Percentiles rank a stretch among this genome's conserved stretches.
phyloP scores from a whole-genome alignment of 2,329 filamentous ascomycete genomes.

The Clarireedia homoeocarpa region DNA sequence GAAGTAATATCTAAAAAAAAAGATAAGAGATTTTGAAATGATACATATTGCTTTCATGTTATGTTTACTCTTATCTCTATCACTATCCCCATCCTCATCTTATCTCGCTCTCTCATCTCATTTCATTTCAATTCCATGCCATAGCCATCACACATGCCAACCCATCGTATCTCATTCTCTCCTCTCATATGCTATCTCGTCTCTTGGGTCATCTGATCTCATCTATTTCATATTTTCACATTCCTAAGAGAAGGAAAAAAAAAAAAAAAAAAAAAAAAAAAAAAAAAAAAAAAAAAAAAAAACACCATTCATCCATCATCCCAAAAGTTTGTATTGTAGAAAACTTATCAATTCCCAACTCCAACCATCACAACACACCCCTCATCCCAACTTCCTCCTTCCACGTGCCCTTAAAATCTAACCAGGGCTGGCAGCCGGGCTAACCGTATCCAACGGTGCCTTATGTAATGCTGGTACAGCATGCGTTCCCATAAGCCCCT shows the following conservation, averaged over 20 bases:
- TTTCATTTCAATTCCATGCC: background rate
- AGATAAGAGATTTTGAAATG: too few relatives aligned
- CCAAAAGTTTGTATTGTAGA: background rate
- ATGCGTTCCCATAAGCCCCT: constrained; percentile 43
- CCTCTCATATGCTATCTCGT: background rate
- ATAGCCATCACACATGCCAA: background rate
- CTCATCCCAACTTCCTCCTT: background rate
- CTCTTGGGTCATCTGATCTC: background rate
- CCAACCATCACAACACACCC: background rate
- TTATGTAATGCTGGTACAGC: constrained; percentile 79
- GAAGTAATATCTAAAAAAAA: too few relatives aligned
- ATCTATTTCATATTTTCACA: background rate
- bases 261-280: too few relatives aligned
- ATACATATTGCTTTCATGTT: too few relatives aligned
- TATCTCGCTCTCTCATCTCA: background rate
- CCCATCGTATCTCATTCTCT: background rate
- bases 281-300: too few relatives aligned
- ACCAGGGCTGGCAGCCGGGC: constrained; percentile 32
- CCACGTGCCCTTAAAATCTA: background rate
- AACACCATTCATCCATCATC: background rate
- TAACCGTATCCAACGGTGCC: constrained; percentile 71
- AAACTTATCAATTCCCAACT: background rate
- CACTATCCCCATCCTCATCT: too few relatives aligned
- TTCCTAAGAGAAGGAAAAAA: background rate
- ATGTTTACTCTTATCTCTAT: too few relatives aligned